Evolutionary conservation across 495 filamentous ascomycete species (phyloP), one percentile per base, ranked within the genome.

Genomic region (Cercophora sp.): DNA sequence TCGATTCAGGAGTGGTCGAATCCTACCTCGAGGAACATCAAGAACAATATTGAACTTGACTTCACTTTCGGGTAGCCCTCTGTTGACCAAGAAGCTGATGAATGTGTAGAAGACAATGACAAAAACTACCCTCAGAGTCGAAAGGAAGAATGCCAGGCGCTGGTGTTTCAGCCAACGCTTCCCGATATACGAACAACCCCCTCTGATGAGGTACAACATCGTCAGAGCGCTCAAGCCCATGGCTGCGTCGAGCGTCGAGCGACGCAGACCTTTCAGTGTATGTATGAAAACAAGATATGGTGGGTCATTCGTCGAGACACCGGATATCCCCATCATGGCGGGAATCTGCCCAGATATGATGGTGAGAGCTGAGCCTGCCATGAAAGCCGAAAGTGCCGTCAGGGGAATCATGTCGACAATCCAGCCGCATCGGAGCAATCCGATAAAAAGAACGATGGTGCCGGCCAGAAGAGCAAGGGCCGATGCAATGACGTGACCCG

Each of bases 381-480:
- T 97, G 80, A 95, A 98, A 3, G 93, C 91, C 8, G 87, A 89
- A 46, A 97, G 94, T 1, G 93, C 86, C 1, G 89, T 82, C 25
- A 98, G 79, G 1, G 93, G 85, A 65, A 98, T 98, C 62, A 97
- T 85, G 54, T 98, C 93, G 13, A 97, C 94, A 24, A 99, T 87
- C 80, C 91, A 95, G 15, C 93, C 93, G 26, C 85, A 78, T 9
- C 91, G 81, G 34, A 86, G 69, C 4, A 96, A 69, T 4, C 93
- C 93, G 53, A 99, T 76, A 55, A 85, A 83, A 42, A 82, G 74
- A 19, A 97, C 88, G 48, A 97, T 89, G n/a, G 71, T 75, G 27
- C 93, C 93, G 26, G 81, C 78, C 41, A 97, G 80, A 44, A 99
- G 73, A 8, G 92, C 83, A 22, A 99, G 76, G 11, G 83, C 81